phyloP scores from a whole-genome alignment of 2,329 filamentous ascomycete species.

The Microcyclospora pomicola region DNA sequence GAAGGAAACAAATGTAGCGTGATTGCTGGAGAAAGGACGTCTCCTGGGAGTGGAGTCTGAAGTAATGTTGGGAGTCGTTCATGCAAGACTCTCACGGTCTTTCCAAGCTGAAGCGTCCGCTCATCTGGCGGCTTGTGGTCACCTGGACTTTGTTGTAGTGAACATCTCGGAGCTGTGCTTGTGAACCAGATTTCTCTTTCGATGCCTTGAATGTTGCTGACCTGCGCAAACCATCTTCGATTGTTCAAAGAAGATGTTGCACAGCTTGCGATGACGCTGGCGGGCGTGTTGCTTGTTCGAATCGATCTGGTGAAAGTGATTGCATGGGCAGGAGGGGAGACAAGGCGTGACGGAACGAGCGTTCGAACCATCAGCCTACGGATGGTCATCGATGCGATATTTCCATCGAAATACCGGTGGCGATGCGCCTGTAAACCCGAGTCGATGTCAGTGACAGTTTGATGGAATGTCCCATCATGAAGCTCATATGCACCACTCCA shows the following conservation, averaged over 20 bases:
- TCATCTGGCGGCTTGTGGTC: conserved; percentile 40
- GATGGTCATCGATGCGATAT: conserved; percentile 18
- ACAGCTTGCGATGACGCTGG: conserved; percentile 5
- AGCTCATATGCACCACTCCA: too few relatives aligned
- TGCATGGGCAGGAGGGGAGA: too few relatives aligned
- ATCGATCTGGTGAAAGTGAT: too few relatives aligned
- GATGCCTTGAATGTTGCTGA: conserved; percentile 15
- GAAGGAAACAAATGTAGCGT: conserved; percentile 52
- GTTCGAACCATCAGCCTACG: conserved; percentile 31
- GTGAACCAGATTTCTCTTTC: conserved; percentile 31
- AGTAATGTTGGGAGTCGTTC: conserved; percentile 48
- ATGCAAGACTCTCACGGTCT: conserved; percentile 48
- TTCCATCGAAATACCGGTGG: too few relatives aligned
- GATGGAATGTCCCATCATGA: too few relatives aligned
- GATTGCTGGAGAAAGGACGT: conserved; percentile 49
- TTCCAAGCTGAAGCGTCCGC: conserved; percentile 47
- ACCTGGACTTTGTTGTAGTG: conserved; percentile 2
- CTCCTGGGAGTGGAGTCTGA: conserved; percentile 45
- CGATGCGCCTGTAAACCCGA: too few relatives aligned
- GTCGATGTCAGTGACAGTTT: too few relatives aligned
- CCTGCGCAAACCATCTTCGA: conserved; percentile 20
- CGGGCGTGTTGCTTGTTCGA: conserved; percentile 7
- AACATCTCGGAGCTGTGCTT: conserved; percentile 22
- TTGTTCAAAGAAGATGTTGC: conserved; percentile 11
- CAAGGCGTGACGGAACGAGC: conserved; percentile 29